phyloP scores from a whole-genome alignment of 2,329 filamentous ascomycete species.

The Talaromyces sp. region DNA sequence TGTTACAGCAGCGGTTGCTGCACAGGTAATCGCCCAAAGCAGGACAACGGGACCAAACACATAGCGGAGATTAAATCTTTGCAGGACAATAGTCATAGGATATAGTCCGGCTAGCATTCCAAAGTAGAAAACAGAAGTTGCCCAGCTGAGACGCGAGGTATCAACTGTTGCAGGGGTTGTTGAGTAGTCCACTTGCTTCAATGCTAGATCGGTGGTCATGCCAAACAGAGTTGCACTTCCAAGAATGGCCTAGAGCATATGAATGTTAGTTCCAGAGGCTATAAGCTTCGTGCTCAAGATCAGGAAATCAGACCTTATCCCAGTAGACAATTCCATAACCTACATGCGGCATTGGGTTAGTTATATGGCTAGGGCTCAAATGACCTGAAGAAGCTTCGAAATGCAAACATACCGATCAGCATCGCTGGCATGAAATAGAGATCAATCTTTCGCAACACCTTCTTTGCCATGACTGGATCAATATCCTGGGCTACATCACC shows the following conservation, averaged over 20 bases:
- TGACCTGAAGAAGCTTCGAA: not conserved
- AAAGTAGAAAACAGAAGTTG: conserved; percentile 78
- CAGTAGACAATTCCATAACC: conserved; percentile 69
- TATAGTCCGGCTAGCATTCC: conserved; percentile 75
- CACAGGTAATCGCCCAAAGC: conserved; percentile 68
- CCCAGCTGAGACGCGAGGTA: conserved; percentile 72
- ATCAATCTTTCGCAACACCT: conserved; percentile 68
- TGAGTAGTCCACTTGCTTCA: conserved; percentile 58
- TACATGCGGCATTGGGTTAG: conserved; percentile 7
- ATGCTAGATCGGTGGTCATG: conserved; percentile 69
- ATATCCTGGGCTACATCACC: conserved; percentile 53
- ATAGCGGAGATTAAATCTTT: conserved; percentile 67
- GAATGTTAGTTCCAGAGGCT: not conserved
- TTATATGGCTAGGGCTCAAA: not conserved
- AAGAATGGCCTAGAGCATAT: conserved; percentile 62
- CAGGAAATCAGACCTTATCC: conserved; percentile 56
- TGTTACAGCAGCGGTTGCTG: conserved; percentile 68
- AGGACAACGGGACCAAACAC: conserved; percentile 62
- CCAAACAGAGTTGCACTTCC: conserved; percentile 74
- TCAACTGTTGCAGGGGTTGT: conserved; percentile 61
- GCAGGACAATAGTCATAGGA: conserved; percentile 71
- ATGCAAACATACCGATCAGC: conserved; percentile 52
- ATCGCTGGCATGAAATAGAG: conserved; percentile 69
- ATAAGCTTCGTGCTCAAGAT: not conserved
- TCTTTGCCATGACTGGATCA: conserved; percentile 58